Percentiles rank a stretch among this genome's conserved stretches.
phyloP scores from a whole-genome alignment of 805 yeast genomes.

The Saturnispora sanitii region DNA sequence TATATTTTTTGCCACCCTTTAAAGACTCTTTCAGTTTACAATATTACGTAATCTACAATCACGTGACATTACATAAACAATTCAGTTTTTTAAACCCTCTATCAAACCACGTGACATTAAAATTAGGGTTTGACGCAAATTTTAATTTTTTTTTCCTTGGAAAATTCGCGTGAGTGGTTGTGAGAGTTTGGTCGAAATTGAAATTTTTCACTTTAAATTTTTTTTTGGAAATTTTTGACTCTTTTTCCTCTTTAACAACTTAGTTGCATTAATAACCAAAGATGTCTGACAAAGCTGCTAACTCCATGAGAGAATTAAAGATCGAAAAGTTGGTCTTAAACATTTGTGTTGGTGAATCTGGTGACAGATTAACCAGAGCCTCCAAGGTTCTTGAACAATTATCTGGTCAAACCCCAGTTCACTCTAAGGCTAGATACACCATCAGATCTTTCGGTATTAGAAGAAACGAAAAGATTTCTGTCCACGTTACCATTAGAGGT shows the following conservation, averaged over 20 bases:
- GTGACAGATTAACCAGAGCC: slow-evolving; percentile 99
- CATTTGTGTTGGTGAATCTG: slow-evolving; percentile 99
- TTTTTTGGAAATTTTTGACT: background rate
- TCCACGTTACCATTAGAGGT: slow-evolving; percentile 98
- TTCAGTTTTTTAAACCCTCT: background rate
- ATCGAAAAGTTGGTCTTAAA: slow-evolving; percentile 99
- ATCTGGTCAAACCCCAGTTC: slow-evolving; percentile 99
- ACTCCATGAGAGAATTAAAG: slow-evolving; percentile 97
- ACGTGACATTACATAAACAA: background rate
- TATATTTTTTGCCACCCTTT: background rate
- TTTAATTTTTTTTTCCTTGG: too few species aligned
- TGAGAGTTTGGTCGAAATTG: background rate
- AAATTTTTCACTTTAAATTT: background rate
- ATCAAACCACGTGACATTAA: background rate
- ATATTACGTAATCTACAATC: background rate
- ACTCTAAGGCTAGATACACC: slow-evolving; percentile 99
- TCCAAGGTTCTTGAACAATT: slow-evolving; percentile 99
- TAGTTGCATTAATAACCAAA: slow-evolving; percentile 3
- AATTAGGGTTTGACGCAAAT: background rate
- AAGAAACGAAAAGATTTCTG: slow-evolving; percentile 99
- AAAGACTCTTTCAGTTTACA: too few species aligned
- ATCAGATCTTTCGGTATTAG: slow-evolving; percentile 99
- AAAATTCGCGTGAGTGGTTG: background rate
- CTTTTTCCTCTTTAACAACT: background rate
- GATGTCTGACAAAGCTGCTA: slow-evolving; percentile 55